phyloP scores from a whole-genome alignment of 202 grass and related monocot species.

The Schoenoplectus tabernaemontani region DNA sequence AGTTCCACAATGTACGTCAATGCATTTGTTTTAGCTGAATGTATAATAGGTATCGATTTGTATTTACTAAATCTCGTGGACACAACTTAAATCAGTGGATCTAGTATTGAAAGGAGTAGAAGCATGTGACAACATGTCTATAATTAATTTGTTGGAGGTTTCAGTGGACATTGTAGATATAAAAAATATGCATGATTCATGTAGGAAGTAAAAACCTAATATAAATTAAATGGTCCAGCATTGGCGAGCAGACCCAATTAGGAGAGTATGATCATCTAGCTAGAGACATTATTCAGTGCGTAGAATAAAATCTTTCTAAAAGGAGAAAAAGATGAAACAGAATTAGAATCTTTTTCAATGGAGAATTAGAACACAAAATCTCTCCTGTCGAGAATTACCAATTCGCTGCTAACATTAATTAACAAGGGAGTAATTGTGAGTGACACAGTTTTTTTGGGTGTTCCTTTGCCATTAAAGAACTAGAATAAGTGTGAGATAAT shows the following conservation, averaged over 20 bases:
- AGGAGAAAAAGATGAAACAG: not conserved
- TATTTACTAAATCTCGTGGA: not conserved
- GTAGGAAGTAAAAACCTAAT: not conserved
- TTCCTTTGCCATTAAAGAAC: not conserved
- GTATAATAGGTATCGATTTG: not conserved
- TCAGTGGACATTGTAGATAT: not conserved
- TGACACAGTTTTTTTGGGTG: not conserved
- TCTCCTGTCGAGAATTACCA: too few species aligned
- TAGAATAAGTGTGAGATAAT: not conserved
- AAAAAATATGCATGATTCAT: not conserved
- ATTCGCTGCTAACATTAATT: too few species aligned
- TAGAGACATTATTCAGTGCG: not conserved
- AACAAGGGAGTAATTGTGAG: too few species aligned
- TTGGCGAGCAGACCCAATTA: not conserved
- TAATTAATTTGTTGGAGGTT: not conserved
- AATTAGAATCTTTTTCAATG: not conserved
- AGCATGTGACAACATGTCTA: not conserved
- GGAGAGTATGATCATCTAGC: not conserved
- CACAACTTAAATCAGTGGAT: not conserved
- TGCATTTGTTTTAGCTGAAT: not conserved
- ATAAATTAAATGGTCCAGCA: slow-evolving; percentile 1
- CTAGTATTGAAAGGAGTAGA: not conserved
- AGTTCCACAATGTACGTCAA: not conserved
- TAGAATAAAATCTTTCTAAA: not conserved
- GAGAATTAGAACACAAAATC: not conserved